Base-by-base conservation (phyloP, 1,139 yeast species). In the Diutina neorugosa region DNA sequence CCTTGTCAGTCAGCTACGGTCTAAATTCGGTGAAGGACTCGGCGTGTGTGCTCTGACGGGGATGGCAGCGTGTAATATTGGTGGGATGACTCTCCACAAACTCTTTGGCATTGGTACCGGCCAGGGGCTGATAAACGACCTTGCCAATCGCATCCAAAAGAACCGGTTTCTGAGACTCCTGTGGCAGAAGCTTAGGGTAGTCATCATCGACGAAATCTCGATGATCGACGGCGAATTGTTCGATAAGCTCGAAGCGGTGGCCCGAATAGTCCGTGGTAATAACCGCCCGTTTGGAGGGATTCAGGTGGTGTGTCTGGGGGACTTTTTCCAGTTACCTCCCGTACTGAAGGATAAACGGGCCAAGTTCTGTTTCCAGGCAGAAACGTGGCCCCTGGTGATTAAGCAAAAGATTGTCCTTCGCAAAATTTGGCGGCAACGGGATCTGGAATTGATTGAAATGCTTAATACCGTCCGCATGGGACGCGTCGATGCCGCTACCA, bases 21-120 rank as follows among this genome's bases (percentile, higher is more conserved):
- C 71, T 54, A 63, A 59, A 21, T 65, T 68, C 58, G 80, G 80
- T 1, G 61, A 66, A 2, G 71, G 71, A 11, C 85, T 90, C 2
- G 96, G 93, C 0, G 81, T 90, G 2, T 86, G 96, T 1, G 97
- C 97, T 0, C 86, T 96, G 0, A 89, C 96, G 0, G 98, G 97
- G 1, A 69, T 90, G 59, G 97, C 97, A 0, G 96, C 96, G 0
- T 80, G 87, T 48, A 88, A 86, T 61, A 83, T 90, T 60, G 93
- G 90, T 1, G 97, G 97, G 18, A 78, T 76, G 42, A 90, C 97
- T 0, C 69, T 90, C 42, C 93, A 88, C 63, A 74, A 85, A 58
- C 87, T 83, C 69, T 76, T 91, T 1, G 89, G 93, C 1, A 76
- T 89, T 53, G 96, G 96, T 0, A 65, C 87, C 19, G 96, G 91